Base-by-base conservation (phyloP, 1,284 basidiomycete species). In the Papiliotrema nemorosa region DNA sequence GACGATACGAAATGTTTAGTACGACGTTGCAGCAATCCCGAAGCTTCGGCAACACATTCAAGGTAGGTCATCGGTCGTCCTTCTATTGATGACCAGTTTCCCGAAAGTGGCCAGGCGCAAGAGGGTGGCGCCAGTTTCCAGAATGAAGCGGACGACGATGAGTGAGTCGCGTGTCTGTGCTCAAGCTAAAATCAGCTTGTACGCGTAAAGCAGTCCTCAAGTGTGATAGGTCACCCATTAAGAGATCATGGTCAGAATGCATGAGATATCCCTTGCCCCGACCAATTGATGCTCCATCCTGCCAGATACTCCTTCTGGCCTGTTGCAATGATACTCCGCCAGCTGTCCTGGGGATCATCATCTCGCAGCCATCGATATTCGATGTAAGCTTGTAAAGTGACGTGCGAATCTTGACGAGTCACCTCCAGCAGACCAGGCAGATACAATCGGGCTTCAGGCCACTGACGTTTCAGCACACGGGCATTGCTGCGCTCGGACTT, bases 61-160 rank as follows among this genome's bases (percentile, higher is more conserved):
- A 72, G 63, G 60, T 61, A 25, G 33, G 55, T 44, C n/a, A 7
- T 22, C 0, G 2, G 29, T 21, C 10, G 3, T 6, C 2, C 16
- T 12, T 10, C 12, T 14, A 22, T 54, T 60, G 35, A 58, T 45
- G 84, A 87, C 89, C 67, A 90, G 80, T 99, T 99, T 90, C 96
- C 96, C 18, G 93, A 97, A 65, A 69, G 71, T 22, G 75, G 70
- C 34, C 71, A 77, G 46, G 79, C 74, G 39, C 76, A 80, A 47
- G 77, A 78, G 36, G 73, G 64, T 1, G 75, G 71, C 18, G 77
- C 74, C n/a, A 58, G 63, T 34, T 72, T 71, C 69, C 70, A 73
- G 52, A 75, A 74, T 52, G 71, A 74, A 52, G 73, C 72, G 18
- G 73, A 75, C 50, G 72, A 75, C 44, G 73, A 75, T 44, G 73